Evolutionary conservation across 768 basidiomycete species (phyloP).

Genomic region (Nidula microcarpa): DNA sequence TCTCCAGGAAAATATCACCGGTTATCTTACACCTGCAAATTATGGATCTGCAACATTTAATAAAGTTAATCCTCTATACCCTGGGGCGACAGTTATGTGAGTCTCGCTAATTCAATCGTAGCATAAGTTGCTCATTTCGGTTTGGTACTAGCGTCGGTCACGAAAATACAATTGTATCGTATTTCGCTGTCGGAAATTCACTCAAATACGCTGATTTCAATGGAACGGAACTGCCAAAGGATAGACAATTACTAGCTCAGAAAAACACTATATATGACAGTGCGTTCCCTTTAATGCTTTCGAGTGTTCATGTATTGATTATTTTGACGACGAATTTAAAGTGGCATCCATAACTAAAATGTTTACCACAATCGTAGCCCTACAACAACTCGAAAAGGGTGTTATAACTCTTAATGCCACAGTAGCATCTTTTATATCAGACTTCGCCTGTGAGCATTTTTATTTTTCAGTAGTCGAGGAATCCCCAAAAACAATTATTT

Average conservation of each 20-base stretch:
- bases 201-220: slow-evolving; percentile 16
- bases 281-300: slow-evolving; percentile 4
- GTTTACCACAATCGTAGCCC: slow-evolving; percentile 19
- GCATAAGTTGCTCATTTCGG: neutral
- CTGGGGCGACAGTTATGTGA: slow-evolving; percentile 20
- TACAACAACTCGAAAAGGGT: slow-evolving; percentile 20
- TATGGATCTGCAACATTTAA: slow-evolving; percentile 17
- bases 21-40: slow-evolving; percentile 12
- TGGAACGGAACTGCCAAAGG: slow-evolving; percentile 13
- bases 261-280: slow-evolving; percentile 22
- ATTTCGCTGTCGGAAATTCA: slow-evolving; percentile 19
- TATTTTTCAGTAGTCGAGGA: neutral
- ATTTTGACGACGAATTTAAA: neutral
- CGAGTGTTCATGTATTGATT: neutral
- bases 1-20: slow-evolving; percentile 17
- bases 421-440: slow-evolving; percentile 18
- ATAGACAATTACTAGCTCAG: slow-evolving; percentile 9
- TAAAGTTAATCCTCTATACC: slow-evolving; percentile 17
- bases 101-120: neutral
- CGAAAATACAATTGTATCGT: slow-evolving; percentile 17
- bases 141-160: slow-evolving; percentile 12
- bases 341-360: slow-evolving; percentile 26
- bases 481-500: neutral
- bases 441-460: slow-evolving; percentile 14
- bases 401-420: slow-evolving; percentile 12